A percentile compares a stretch with the other conserved stretches of the same genome.
phyloP scores from a whole-genome alignment of 805 yeast species.

The Candida rishiriensis region DNA sequence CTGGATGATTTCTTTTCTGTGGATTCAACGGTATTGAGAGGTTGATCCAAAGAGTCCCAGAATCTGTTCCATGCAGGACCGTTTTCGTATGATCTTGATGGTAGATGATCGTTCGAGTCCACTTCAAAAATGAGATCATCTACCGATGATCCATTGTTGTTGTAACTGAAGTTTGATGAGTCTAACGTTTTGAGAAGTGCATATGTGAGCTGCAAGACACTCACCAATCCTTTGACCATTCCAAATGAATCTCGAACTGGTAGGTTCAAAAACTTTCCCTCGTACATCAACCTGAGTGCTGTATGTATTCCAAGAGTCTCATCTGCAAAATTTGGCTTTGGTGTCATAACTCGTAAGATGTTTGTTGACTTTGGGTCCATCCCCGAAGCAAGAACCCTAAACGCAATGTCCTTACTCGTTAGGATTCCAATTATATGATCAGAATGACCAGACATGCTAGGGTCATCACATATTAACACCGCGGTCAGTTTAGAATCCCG shows the following conservation, averaged over 20 bases:
- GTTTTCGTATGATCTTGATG: constrained; percentile 14
- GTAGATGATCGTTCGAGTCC: constrained; percentile 7
- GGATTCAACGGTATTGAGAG: constrained; percentile 22
- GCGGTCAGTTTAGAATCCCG: constrained; percentile 37
- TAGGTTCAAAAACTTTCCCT: constrained; percentile 40
- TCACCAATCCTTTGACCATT: constrained; percentile 37
- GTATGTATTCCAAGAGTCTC: constrained; percentile 35
- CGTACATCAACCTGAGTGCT: constrained; percentile 43
- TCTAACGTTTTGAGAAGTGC: constrained; percentile 35
- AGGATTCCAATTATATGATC: constrained; percentile 40
- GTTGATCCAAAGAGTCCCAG: constrained; percentile 30
- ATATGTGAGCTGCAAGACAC: constrained; percentile 40
- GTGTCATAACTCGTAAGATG: constrained; percentile 40
- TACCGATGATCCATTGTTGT: constrained; percentile 21
- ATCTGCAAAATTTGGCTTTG: constrained; percentile 42
- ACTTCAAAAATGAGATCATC: constrained; percentile 32
- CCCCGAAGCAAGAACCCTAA: constrained; percentile 35
- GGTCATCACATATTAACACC: constrained; percentile 32
- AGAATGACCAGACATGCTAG: constrained; percentile 14
- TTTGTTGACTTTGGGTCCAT: constrained; percentile 34
- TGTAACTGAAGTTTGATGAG: constrained; percentile 19
- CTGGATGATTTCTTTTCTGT: constrained; percentile 20
- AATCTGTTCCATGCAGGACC: constrained; percentile 32
- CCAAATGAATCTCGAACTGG: constrained; percentile 34
- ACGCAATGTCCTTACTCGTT: constrained; percentile 42